Base-by-base conservation (phyloP, 805 yeast genomes). In the Candida namnaoensis region DNA sequence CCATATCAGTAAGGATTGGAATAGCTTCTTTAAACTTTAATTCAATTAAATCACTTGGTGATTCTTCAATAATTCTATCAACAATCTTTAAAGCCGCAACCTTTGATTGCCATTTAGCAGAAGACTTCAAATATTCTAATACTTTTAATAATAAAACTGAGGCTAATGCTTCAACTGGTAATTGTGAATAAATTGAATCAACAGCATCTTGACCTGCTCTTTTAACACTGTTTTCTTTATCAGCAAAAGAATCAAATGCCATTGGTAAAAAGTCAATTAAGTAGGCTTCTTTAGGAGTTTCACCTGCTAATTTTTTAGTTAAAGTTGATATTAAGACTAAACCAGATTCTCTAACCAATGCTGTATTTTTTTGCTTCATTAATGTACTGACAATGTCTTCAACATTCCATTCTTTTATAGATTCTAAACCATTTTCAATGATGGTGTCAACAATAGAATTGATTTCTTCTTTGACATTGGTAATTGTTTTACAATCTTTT, bases 81-180 rank as follows among this genome's bases (percentile, higher is more conserved):
- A 90, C 64, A 6, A 79, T 56, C 50, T 75, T 78, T 57, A 91
- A 71, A 40, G 93, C 91, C 14, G 82, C 95, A 36, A 86, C 54
- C 62, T 91, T 91, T 38, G 88, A 75, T 62, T 87, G 93, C 95
- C 96, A 90, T 65, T 90, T 91, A 37, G 96, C 95, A 42, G 95
- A 78, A 3, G 90, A 78, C 46, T 72, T 69, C 52, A 91, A 72
- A 60, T 84, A 88, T 5, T 53, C 60, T 46, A 85, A 61, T 32
- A 88, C 58, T 43, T 66, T 71, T 43, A 82, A 77, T 38, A 91
- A 58, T 32, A 90, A 71, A 13, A 76, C 74, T n/a, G 88, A 69
- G 2, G 88, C 79, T 42, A 82, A 71, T 2, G 93, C 90, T 62
- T 87, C 95, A 13, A 74, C 68, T 37, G 95, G 88, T 66, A 74